phyloP scores from a whole-genome alignment of 148 eudicot species.

The Drosera capensis region DNA sequence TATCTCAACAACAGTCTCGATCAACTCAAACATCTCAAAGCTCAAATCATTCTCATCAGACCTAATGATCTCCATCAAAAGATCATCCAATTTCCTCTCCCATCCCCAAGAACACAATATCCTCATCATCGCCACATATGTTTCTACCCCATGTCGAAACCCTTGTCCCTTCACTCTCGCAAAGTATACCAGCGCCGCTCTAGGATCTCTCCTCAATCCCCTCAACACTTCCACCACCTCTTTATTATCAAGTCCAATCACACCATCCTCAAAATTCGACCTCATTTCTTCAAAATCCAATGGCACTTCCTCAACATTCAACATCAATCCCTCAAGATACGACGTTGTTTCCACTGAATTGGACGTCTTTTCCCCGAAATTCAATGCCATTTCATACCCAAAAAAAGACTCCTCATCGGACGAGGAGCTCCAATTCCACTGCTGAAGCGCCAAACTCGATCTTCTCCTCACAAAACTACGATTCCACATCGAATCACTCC shows the following conservation, averaged over 20 bases:
- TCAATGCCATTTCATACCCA: too few species aligned
- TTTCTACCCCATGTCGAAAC: constrained; percentile 29
- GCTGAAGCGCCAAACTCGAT: too few species aligned
- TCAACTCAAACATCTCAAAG: constrained; percentile 29
- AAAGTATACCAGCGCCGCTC: constrained; percentile 29
- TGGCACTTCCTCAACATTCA: too few species aligned
- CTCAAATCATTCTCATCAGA: constrained; percentile 16
- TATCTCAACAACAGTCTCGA: constrained; percentile 28
- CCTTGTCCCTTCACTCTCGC: constrained; percentile 27
- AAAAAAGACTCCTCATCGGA: too few species aligned
- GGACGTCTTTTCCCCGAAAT: too few species aligned
- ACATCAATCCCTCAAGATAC: too few species aligned
- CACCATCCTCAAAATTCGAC: constrained; percentile 5
- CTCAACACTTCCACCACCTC: constrained; percentile 23
- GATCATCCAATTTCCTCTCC: constrained; percentile 21
- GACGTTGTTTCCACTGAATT: too few species aligned
- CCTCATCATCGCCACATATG: constrained; percentile 36
- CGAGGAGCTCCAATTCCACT: too few species aligned
- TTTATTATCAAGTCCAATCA: constrained; percentile 13
- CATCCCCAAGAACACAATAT: constrained; percentile 32
- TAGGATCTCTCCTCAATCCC: constrained; percentile 26
- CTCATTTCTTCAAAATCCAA: too few species aligned
- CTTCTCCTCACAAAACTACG: too few species aligned
- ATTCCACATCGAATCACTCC: too few species aligned
- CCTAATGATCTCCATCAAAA: constrained; percentile 30